A percentile compares a stretch with the other conserved stretches of the same genome.
Conservation (phyloP, 202 grass and related monocot species). For the Brachypodium distachyon region DNA sequence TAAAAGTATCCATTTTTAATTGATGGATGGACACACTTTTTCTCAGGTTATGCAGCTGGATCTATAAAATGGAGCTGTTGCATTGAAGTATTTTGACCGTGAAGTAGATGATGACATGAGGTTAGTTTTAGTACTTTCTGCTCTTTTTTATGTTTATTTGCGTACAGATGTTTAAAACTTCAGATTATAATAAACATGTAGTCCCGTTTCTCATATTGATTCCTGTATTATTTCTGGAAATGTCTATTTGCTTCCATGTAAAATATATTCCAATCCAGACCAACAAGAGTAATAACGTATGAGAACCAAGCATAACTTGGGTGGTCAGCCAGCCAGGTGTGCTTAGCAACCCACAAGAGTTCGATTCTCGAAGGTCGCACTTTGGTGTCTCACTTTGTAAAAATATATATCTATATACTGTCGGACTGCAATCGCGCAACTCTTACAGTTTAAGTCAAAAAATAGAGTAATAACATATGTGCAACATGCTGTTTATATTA, state of each 20-base stretch:
- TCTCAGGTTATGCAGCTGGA: slow-evolving; percentile 44
- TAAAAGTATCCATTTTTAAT: not conserved
- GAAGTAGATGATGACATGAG: slow-evolving; percentile 28
- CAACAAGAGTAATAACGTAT: not conserved
- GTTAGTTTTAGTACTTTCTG: slow-evolving; percentile 47
- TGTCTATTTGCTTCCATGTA: not conserved
- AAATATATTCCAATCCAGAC: not conserved
- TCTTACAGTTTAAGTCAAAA: no score
- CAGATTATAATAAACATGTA: not conserved
- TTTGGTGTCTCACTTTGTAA: no score
- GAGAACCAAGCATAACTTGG: no score
- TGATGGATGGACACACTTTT: not conserved
- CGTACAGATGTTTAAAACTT: not conserved
- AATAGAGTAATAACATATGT: no score
- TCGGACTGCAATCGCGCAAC: no score
- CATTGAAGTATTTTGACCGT: slow-evolving; percentile 53
- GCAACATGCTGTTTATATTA: no score
- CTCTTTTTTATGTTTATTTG: slow-evolving; percentile 2
- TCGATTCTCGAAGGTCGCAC: no score
- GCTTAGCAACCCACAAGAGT: no score
- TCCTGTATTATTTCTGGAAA: not conserved
- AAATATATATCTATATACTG: no score
- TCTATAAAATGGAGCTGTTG: slow-evolving; percentile 56
- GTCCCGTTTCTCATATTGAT: not conserved
- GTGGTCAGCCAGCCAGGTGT: no score